Evolutionary conservation across 1,284 basidiomycete genomes (phyloP).

Genomic region (Malassezia arunalokei): DNA sequence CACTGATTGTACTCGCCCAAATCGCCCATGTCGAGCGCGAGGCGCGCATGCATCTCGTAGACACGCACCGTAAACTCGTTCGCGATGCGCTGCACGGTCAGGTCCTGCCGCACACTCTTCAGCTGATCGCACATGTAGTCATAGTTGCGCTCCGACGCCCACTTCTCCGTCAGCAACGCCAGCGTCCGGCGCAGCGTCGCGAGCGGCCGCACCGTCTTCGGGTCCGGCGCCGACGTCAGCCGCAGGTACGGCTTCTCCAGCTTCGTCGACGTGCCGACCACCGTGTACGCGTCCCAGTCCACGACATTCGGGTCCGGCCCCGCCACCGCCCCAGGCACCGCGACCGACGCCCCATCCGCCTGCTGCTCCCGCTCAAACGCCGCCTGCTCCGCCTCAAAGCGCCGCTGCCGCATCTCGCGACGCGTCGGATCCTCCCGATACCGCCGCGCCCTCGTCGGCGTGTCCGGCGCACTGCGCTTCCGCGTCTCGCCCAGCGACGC

Average conservation of each 20-base stretch:
- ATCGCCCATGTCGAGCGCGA: slow-evolving; percentile 89
- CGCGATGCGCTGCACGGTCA: slow-evolving; percentile 98
- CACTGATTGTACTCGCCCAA: slow-evolving; percentile 99
- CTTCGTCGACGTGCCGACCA: slow-evolving; percentile 76
- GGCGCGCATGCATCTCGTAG: slow-evolving; percentile 95
- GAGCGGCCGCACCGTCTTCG: slow-evolving; percentile 82
- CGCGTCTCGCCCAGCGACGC: slow-evolving; percentile 16
- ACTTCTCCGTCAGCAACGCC: slow-evolving; percentile 72
- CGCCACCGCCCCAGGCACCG: slow-evolving; percentile 4
- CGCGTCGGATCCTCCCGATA: slow-evolving; percentile 26
- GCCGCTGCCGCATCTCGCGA: slow-evolving; percentile 38
- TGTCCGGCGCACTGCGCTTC: not conserved
- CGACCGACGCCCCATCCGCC: slow-evolving; percentile 23
- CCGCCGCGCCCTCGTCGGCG: not conserved
- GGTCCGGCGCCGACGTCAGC: slow-evolving; percentile 87
- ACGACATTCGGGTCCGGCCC: slow-evolving; percentile 56
- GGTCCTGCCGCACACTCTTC: slow-evolving; percentile 90
- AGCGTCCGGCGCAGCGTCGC: slow-evolving; percentile 72
- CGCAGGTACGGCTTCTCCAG: slow-evolving; percentile 93
- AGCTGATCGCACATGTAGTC: slow-evolving; percentile 94
- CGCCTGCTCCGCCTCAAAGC: slow-evolving; percentile 40
- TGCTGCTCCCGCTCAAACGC: slow-evolving; percentile 26
- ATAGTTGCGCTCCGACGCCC: slow-evolving; percentile 73
- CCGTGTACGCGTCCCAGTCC: slow-evolving; percentile 90
- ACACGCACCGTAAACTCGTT: slow-evolving; percentile 95